Percentiles rank a stretch among this genome's conserved stretches.
Evolutionary conservation across 2,329 filamentous ascomycete genomes (phyloP).

Genomic region (Colletotrichum limetticola): DNA sequence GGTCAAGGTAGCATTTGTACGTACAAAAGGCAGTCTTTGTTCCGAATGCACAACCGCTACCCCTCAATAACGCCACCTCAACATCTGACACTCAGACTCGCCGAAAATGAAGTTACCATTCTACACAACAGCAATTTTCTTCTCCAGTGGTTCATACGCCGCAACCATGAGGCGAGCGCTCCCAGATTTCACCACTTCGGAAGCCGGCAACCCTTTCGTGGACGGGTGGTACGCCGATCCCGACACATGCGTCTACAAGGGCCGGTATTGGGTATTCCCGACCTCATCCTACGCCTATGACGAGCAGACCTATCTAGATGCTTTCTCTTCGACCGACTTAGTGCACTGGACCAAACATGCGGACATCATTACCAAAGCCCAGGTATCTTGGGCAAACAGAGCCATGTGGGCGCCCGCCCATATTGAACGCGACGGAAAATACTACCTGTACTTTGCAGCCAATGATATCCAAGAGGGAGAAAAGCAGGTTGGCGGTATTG

Average conservation of each 20-base stretch:
- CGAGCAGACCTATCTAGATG: conserved; percentile 60
- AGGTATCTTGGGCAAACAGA: conserved; percentile 72
- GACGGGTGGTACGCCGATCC: conserved; percentile 63
- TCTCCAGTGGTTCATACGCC: no score
- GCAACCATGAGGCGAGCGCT: no score
- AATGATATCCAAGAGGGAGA: conserved; percentile 58
- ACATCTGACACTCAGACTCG: no score
- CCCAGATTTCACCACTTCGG: conserved; percentile 44
- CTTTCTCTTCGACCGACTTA: conserved; percentile 60
- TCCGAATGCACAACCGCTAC: no score
- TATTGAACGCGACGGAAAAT: conserved; percentile 67
- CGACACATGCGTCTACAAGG: conserved; percentile 57
- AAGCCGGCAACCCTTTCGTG: conserved; percentile 59
- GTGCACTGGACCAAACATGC: conserved; percentile 59
- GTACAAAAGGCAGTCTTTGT: no score
- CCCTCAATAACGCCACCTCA: no score
- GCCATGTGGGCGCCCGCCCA: conserved; percentile 75
- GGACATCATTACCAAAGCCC: conserved; percentile 54
- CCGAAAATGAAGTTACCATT: no score
- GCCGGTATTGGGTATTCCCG: conserved; percentile 59
- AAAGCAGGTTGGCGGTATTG: conserved; percentile 54
- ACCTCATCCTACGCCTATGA: conserved; percentile 57
- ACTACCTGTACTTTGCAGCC: conserved; percentile 71
- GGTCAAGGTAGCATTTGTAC: no score
- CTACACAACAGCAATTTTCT: no score